Percentiles rank a stretch among this genome's conserved stretches.
Evolutionary conservation across 2,329 filamentous ascomycete genomes (phyloP).

Genomic region (Cladophialophora yegresii): DNA sequence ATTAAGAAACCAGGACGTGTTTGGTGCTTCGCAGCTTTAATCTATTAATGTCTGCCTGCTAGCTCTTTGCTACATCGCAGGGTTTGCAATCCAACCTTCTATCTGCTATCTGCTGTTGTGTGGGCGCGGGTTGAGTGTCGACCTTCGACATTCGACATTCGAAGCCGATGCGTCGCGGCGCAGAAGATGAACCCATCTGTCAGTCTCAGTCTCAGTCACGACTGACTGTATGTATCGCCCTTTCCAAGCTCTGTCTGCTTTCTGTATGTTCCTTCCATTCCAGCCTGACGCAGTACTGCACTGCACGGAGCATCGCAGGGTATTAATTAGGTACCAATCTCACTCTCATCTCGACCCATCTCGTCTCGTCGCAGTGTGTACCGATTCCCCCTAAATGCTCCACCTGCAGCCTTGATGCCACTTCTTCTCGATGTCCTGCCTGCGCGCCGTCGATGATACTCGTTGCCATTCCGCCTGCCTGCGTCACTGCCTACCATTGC

Average conservation of each 20-base stretch:
- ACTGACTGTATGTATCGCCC: not conserved
- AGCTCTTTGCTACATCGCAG: not conserved
- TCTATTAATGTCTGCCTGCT: not conserved
- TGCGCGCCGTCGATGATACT: too few species aligned
- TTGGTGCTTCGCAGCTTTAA: not conserved
- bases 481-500: too few species aligned
- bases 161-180: not conserved
- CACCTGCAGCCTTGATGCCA: not conserved
- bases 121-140: not conserved
- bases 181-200: not conserved
- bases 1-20: not conserved
- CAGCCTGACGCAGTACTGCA: not conserved
- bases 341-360: not conserved
- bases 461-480: too few species aligned
- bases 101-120: not conserved
- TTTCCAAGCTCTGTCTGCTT: not conserved
- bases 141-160: not conserved
- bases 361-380: not conserved
- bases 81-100: not conserved
- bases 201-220: too few species aligned
- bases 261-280: not conserved
- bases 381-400: not conserved
- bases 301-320: not conserved
- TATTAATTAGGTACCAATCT: too few species aligned
- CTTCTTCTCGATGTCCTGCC: too few species aligned